Percentiles rank a stretch among this genome's conserved stretches.
These are phyloP conservation scores for Cladobotryum mycophilum DNA, from an alignment of 2,329 filamentous ascomycete genomes.

Conservation along the genomic window DNA sequence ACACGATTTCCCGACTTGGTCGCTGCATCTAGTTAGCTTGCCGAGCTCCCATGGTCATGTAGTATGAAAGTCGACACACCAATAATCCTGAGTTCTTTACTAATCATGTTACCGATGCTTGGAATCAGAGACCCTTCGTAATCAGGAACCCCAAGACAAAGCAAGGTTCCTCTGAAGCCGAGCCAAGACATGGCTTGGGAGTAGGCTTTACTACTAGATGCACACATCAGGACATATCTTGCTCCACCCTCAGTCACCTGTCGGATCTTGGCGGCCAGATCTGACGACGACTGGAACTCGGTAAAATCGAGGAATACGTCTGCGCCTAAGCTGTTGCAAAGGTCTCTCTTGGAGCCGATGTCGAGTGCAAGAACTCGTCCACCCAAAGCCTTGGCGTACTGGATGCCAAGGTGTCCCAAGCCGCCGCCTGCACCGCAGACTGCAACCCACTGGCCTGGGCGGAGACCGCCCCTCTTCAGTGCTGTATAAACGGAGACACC, in stretches of 20 bases:
- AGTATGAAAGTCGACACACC: too few species aligned
- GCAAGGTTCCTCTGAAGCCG: conserved; percentile 21
- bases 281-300: too few species aligned
- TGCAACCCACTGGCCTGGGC: conserved; percentile 21
- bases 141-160: conserved; percentile 20
- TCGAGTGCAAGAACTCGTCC: conserved; percentile 23
- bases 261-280: conserved; percentile 10
- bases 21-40: too few species aligned
- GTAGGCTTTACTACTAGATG: conserved; percentile 18
- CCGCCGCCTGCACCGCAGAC: conserved; percentile 28
- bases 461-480: conserved; percentile 1
- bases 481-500: too few species aligned
- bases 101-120: too few species aligned
- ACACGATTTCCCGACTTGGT: too few species aligned
- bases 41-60: too few species aligned
- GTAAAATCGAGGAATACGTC: too few species aligned
- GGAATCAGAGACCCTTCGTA: too few species aligned
- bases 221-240: conserved; percentile 18
- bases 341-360: conserved; percentile 18
- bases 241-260: conserved; percentile 14
- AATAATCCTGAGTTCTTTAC: too few species aligned
- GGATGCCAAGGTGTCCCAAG: conserved; percentile 23
- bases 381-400: conserved; percentile 25
- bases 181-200: conserved; percentile 18
- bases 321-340: conserved; percentile 20